These are phyloP conservation scores for Bretziella fagacearum DNA, from an alignment of 2,329 filamentous ascomycete genomes.

Conservation along the genomic window DNA sequence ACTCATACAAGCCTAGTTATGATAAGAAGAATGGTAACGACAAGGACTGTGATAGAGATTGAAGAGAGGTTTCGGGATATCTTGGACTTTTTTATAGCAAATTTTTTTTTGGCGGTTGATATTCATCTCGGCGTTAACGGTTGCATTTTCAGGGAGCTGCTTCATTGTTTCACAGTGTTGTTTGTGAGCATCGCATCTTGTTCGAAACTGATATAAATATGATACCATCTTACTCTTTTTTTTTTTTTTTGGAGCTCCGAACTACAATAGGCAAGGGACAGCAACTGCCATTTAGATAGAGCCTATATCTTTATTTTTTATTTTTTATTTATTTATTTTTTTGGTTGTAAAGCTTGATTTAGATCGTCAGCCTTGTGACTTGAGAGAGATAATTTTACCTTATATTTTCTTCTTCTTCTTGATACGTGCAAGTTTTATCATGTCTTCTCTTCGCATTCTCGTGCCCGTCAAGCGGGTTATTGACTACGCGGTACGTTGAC, in stretches of 20 bases:
- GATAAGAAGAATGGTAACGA: background rate
- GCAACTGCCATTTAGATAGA: too few relatives aligned
- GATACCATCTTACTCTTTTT: constrained; percentile 3
- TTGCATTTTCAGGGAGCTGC: background rate
- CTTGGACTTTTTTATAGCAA: background rate
- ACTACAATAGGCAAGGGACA: background rate
- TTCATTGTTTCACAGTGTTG: background rate
- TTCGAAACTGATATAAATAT: background rate
- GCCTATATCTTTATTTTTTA: too few relatives aligned
- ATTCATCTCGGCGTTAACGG: background rate
- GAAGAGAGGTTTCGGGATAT: background rate
- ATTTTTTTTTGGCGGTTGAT: too few relatives aligned
- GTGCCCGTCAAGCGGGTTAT: constrained; percentile 73
- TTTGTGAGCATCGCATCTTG: background rate
- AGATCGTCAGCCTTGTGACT: background rate
- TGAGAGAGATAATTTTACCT: background rate
- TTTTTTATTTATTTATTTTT: background rate
- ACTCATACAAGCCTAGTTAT: constrained; percentile 13
- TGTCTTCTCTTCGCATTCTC: constrained; percentile 55
- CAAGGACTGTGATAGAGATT: too few relatives aligned
- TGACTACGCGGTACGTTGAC: constrained; percentile 59
- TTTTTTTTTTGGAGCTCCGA: background rate
- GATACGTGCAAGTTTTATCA: background rate
- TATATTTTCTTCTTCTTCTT: background rate
- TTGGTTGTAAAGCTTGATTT: too few relatives aligned